Percentiles rank a stretch among this genome's conserved stretches.
Conservation (phyloP, 495 filamentous ascomycete genomes). For the Acidiella bohemica region DNA sequence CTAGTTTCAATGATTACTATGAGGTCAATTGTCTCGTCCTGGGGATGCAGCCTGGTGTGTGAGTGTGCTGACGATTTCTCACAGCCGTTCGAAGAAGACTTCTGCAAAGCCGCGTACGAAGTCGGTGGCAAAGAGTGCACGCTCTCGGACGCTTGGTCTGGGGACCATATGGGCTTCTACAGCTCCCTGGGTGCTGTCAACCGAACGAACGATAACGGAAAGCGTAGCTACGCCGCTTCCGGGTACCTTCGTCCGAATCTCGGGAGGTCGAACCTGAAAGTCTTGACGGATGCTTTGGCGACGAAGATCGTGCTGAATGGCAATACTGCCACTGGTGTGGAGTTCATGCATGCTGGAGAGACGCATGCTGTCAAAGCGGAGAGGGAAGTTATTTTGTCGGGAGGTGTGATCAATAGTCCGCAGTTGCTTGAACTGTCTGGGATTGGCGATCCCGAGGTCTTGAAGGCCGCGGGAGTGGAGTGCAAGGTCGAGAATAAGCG, state of each 20-base stretch:
- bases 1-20: conserved; percentile 24
- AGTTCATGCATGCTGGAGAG: conserved; percentile 20
- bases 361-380: conserved; percentile 14
- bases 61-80: background rate
- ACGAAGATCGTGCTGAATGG: conserved; percentile 19
- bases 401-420: conserved; percentile 19
- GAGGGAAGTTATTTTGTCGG: conserved; percentile 22
- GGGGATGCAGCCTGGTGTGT: background rate
- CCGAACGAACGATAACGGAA: conserved; percentile 8
- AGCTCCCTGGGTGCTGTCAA: conserved; percentile 17
- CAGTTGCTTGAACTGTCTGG: conserved; percentile 25
- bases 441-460: conserved; percentile 21
- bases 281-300: conserved; percentile 16
- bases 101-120: conserved; percentile 21
- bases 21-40: background rate
- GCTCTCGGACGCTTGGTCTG: conserved; percentile 19
- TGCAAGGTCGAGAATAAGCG: conserved; percentile 14
- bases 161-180: conserved; percentile 22
- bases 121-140: conserved; percentile 17
- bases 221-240: conserved; percentile 18
- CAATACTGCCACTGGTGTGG: conserved; percentile 18
- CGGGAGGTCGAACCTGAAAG: conserved; percentile 15
- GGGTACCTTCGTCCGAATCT: conserved; percentile 19
- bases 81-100: conserved; percentile 24
- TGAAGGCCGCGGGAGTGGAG: conserved; percentile 16